Evolutionary conservation across 2,329 filamentous ascomycete species (phyloP).

Genomic region (Phialophora verrucosa): DNA sequence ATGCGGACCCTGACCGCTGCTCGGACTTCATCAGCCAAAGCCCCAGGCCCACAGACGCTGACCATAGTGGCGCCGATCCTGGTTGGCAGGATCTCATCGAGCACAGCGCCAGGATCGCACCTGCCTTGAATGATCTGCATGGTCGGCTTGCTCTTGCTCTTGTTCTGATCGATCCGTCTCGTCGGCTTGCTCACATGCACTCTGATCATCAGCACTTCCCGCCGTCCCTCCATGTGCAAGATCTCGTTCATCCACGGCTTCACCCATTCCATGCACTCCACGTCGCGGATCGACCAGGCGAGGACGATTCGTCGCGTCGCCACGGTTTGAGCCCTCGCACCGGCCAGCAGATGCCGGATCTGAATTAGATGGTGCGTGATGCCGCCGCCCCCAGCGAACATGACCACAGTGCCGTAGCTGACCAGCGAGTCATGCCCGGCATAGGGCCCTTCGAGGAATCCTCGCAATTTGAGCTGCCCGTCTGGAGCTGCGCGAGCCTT

Average conservation of each 20-base stretch:
- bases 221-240: constrained; percentile 62
- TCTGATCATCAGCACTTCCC: constrained; percentile 64
- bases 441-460: constrained; percentile 69
- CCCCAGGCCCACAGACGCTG: constrained; percentile 67
- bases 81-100: constrained; percentile 62
- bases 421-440: constrained; percentile 63
- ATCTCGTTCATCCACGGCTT: constrained; percentile 70
- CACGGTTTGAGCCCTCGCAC: constrained; percentile 58
- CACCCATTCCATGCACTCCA: constrained; percentile 68
- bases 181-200: constrained; percentile 68
- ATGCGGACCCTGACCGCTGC: constrained; percentile 59
- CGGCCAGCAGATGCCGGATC: constrained; percentile 63
- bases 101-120: constrained; percentile 60
- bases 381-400: constrained; percentile 70
- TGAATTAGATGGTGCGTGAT: constrained; percentile 70
- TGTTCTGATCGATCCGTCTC: constrained; percentile 59
- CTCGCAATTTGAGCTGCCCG: constrained; percentile 58
- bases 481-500: constrained; percentile 53
- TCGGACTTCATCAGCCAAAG: constrained; percentile 67
- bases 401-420: constrained; percentile 68
- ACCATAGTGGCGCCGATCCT: constrained; percentile 65
- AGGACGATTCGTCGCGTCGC: constrained; percentile 66
- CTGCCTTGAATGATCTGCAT: constrained; percentile 68
- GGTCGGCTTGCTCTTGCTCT: constrained; percentile 56
- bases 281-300: constrained; percentile 67